These are phyloP conservation scores for Fonsecaea erecta DNA, from an alignment of 2,329 filamentous ascomycete genomes.

Conservation along the genomic window DNA sequence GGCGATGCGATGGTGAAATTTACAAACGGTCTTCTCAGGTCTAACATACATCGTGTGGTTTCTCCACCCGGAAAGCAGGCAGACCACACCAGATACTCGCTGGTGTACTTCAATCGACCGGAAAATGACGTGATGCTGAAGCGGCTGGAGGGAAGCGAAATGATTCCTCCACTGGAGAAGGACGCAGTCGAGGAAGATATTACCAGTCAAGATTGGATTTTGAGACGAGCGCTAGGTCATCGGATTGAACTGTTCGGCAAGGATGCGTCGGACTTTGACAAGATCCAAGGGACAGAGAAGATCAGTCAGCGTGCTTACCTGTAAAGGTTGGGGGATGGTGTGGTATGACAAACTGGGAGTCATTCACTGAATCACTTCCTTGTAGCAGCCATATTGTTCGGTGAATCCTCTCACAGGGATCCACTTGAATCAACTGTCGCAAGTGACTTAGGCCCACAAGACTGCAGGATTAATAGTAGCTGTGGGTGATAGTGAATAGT, in stretches of 20 bases:
- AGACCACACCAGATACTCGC: slow-evolving; percentile 53
- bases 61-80: slow-evolving; percentile 56
- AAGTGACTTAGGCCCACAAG: background rate
- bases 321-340: slow-evolving; percentile 3
- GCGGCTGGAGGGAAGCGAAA: slow-evolving; percentile 44
- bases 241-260: slow-evolving; percentile 37
- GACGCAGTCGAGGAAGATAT: slow-evolving; percentile 44
- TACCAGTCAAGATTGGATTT: slow-evolving; percentile 50
- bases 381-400: background rate
- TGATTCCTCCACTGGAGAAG: slow-evolving; percentile 43
- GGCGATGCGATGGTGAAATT: slow-evolving; percentile 51
- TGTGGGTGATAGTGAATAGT: background rate
- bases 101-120: slow-evolving; percentile 62
- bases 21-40: slow-evolving; percentile 48
- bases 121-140: slow-evolving; percentile 54
- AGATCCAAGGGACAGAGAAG: slow-evolving; percentile 33
- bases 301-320: slow-evolving; percentile 35
- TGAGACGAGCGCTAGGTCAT: slow-evolving; percentile 46
- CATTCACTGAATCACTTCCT: background rate
- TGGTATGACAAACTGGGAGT: background rate
- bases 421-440: background rate
- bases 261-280: slow-evolving; percentile 33
- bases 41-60: slow-evolving; percentile 57
- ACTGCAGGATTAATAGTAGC: background rate
- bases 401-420: background rate